phyloP scores from a whole-genome alignment of 139 green algal genomes.

The Dunaliella primolecta region DNA sequence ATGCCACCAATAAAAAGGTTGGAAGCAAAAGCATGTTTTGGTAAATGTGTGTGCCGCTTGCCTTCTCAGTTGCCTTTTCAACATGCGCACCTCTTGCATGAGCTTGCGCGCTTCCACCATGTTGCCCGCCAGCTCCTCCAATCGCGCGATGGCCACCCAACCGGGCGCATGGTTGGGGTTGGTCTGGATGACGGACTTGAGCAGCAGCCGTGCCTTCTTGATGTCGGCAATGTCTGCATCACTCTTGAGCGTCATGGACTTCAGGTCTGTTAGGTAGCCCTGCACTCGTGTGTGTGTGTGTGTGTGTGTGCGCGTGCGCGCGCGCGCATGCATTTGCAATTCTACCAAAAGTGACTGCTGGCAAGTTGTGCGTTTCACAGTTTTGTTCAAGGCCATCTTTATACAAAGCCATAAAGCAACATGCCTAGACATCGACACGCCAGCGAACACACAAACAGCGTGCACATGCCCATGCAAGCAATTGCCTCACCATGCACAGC shows the following conservation, averaged over 20 bases:
- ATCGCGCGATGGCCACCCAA: conserved; percentile 75
- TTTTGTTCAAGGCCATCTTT: too few relatives aligned
- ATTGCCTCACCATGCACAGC: too few relatives aligned
- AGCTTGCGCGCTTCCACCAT: conserved; percentile 63
- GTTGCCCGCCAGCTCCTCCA: conserved; percentile 65
- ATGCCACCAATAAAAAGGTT: too few relatives aligned
- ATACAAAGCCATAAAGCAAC: too few relatives aligned
- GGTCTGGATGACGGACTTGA: conserved; percentile 93
- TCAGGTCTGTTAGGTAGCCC: conserved; percentile 97
- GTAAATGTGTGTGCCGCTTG: too few relatives aligned
- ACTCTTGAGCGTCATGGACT: conserved; percentile 50
- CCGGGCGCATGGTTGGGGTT: conserved; percentile 95
- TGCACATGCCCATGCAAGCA: too few relatives aligned
- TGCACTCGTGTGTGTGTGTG: not conserved
- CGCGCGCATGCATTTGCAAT: not conserved
- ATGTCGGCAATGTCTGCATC: conserved; percentile 96
- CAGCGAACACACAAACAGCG: too few relatives aligned
- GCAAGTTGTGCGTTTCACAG: too few relatives aligned
- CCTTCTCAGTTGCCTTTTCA: too few relatives aligned
- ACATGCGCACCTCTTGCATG: conserved; percentile 31
- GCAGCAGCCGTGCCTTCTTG: conserved; percentile 94
- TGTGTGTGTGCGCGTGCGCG: not conserved
- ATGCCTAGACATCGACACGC: too few relatives aligned
- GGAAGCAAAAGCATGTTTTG: too few relatives aligned
- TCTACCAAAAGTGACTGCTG: too few relatives aligned